These are phyloP conservation scores for Heliamphora exappendiculata DNA, from an alignment of 148 eudicot species.

Conservation along the genomic window DNA sequence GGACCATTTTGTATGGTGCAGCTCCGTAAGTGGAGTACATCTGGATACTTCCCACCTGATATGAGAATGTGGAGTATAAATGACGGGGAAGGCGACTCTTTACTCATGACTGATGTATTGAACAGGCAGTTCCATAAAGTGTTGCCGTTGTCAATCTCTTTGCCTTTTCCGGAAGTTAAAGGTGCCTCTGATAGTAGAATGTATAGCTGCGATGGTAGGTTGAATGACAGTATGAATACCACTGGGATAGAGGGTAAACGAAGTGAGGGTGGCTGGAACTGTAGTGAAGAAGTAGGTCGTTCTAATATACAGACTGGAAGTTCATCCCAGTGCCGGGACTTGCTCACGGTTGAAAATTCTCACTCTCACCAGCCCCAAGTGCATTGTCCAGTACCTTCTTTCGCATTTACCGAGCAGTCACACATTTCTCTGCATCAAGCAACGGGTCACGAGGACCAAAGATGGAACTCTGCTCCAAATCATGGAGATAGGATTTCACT, in stretches of 20 bases:
- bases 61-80: conserved; percentile 71
- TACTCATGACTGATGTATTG: conserved; percentile 61
- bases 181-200: conserved; percentile 26
- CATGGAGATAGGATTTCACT: conserved; percentile 15
- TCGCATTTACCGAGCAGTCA: conserved; percentile 9
- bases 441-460: conserved; percentile 9
- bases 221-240: conserved; percentile 26
- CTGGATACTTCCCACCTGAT: conserved; percentile 66
- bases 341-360: background rate
- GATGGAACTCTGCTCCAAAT: conserved; percentile 11
- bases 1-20: conserved; percentile 81
- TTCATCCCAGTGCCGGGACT: conserved; percentile 7
- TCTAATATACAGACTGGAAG: conserved; percentile 18
- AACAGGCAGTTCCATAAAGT: conserved; percentile 36
- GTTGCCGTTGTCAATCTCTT: conserved; percentile 10
- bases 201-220: conserved; percentile 16
- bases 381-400: conserved; percentile 16
- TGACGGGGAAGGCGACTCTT: conserved; percentile 46
- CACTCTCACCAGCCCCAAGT: conserved; percentile 12
- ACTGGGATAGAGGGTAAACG: too few relatives aligned
- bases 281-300: conserved; percentile 22
- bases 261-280: too few relatives aligned
- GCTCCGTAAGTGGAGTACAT: conserved; percentile 72
- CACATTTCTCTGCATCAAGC: conserved; percentile 12
- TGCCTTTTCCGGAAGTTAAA: conserved; percentile 27